Evolutionary conservation across 371 early-diverging fungal genomes (phyloP).

Genomic region (Polyrhizophydium stewartii): DNA sequence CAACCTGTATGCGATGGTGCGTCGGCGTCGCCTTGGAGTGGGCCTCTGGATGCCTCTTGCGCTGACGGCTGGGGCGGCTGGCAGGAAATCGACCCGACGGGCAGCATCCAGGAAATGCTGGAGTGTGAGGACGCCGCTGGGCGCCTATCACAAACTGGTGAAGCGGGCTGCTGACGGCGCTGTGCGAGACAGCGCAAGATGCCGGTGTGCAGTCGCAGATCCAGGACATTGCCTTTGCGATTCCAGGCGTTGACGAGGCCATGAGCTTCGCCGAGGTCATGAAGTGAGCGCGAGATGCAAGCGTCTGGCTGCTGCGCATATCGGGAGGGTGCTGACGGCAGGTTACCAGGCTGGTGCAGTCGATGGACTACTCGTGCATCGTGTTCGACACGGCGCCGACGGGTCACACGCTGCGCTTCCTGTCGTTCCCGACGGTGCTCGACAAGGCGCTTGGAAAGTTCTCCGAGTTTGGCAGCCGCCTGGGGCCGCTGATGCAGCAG

Average conservation of each 20-base stretch:
- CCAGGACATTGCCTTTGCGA: constrained; percentile 92
- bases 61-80: neutral
- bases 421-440: constrained; percentile 93
- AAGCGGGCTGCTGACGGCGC: neutral
- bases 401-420: constrained; percentile 98
- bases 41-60: no score
- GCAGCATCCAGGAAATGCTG: constrained; percentile 95
- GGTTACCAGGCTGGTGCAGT: constrained; percentile 75
- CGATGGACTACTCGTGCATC: constrained; percentile 96
- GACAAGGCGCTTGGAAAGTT: constrained; percentile 96
- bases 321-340: neutral
- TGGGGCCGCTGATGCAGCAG: constrained; percentile 93
- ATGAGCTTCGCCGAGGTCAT: constrained; percentile 99
- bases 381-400: constrained; percentile 99
- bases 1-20: constrained; percentile 93
- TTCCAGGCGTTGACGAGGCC: constrained; percentile 98
- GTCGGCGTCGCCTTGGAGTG: no score
- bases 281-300: constrained; percentile 62
- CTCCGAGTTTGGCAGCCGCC: constrained; percentile 82
- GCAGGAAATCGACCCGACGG: constrained; percentile 96
- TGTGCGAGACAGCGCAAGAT: constrained; percentile 26
- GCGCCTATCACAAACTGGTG: neutral
- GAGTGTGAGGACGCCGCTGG: constrained; percentile 57
- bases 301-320: neutral
- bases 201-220: constrained; percentile 48